Evolutionary conservation across 208 protist genomes (phyloP).

Genomic region (Hexamita inflata): DNA sequence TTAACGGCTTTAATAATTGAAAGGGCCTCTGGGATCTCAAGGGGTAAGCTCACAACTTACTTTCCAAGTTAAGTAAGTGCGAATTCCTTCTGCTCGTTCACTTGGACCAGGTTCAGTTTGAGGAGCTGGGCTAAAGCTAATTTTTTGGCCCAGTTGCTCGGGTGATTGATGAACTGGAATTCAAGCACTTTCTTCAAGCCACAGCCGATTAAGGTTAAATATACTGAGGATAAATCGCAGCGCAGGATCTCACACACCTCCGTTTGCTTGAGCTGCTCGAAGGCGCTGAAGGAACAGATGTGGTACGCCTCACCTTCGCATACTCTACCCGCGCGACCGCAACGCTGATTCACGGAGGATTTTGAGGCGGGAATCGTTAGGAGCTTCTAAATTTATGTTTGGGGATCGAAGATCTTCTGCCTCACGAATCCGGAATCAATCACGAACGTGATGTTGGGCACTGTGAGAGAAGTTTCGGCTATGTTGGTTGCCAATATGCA

Average conservation of each 20-base stretch:
- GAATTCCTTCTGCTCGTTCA: too few relatives aligned
- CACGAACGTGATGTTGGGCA: conserved; percentile 53
- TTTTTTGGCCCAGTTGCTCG: not conserved
- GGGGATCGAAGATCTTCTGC: conserved; percentile 78
- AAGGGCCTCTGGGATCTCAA: too few relatives aligned
- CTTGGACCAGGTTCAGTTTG: too few relatives aligned
- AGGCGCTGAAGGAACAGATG: conserved; percentile 54
- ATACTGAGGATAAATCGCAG: conserved; percentile 62
- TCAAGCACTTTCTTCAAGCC: conserved; percentile 58
- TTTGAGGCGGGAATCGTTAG: conserved; percentile 54
- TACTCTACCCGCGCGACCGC: conserved; percentile 54
- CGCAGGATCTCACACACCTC: conserved; percentile 68
- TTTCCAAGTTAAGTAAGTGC: too few relatives aligned
- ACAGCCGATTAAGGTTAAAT: conserved; percentile 64
- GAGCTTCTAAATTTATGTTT: conserved; percentile 82
- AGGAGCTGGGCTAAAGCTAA: not conserved
- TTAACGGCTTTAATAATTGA: too few relatives aligned
- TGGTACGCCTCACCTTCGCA: conserved; percentile 85
- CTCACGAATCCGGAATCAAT: conserved; percentile 44
- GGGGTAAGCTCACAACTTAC: too few relatives aligned
- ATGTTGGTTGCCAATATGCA: conserved; percentile 60
- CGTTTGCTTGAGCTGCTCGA: conserved; percentile 53
- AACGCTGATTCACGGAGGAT: conserved; percentile 50
- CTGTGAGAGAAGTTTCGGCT: conserved; percentile 58
- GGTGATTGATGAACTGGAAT: conserved; percentile 35